These are phyloP conservation scores for Solanum stenotomum DNA, from an alignment of 257 asterid genomes.

Conservation along the genomic window DNA sequence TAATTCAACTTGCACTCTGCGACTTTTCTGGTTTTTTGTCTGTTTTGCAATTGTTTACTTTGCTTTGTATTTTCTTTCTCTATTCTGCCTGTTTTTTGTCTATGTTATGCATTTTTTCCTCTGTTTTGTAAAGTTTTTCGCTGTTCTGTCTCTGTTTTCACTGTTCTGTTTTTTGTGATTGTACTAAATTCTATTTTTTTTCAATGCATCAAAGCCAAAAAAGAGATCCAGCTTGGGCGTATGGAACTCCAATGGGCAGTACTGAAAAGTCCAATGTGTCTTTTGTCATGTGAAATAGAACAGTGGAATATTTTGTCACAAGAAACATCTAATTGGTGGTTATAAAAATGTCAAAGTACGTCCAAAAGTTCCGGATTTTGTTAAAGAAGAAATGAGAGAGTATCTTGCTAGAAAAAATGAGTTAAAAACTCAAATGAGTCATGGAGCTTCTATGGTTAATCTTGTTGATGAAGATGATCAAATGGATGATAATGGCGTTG, in stretches of 20 bases:
- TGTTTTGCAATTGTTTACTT: background rate
- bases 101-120: background rate
- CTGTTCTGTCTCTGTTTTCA: background rate
- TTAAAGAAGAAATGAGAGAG: too few species aligned
- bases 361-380: background rate
- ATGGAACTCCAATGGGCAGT: background rate
- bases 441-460: background rate
- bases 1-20: background rate
- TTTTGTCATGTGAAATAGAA: background rate
- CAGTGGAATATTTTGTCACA: background rate
- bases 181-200: background rate
- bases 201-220: background rate
- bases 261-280: background rate
- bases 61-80: background rate
- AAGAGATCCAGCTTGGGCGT: background rate
- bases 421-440: background rate
- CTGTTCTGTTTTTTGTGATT: background rate
- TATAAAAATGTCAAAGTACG: background rate
- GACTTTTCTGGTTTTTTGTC: background rate
- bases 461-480: background rate
- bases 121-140: too few species aligned
- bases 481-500: background rate
- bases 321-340: background rate
- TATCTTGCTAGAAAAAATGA: background rate
- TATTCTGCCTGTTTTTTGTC: background rate